These are phyloP conservation scores for Macrocybe gigantea DNA, from an alignment of 768 basidiomycete species.

Conservation along the genomic window DNA sequence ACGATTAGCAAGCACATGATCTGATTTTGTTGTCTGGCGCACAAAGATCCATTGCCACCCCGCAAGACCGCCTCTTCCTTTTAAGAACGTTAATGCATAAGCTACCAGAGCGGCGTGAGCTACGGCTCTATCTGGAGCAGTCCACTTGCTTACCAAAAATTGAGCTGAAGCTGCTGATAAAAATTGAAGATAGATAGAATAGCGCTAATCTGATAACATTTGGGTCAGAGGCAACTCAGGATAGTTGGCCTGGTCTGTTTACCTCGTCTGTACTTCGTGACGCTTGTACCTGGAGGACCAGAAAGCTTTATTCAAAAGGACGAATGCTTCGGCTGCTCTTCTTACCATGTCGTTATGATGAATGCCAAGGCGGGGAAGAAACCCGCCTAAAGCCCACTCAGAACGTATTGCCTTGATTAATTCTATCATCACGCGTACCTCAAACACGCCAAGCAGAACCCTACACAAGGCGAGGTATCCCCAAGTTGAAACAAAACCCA, in stretches of 20 bases:
- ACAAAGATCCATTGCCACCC: slow-evolving; percentile 55
- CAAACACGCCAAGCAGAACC: slow-evolving; percentile 35
- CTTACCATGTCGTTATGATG: slow-evolving; percentile 44
- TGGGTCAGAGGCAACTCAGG: neutral
- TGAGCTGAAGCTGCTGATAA: slow-evolving; percentile 42
- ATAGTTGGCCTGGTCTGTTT: slow-evolving; percentile 5
- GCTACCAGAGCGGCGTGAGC: slow-evolving; percentile 11
- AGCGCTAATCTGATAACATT: slow-evolving; percentile 31
- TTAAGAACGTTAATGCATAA: slow-evolving; percentile 34
- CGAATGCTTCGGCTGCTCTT: neutral
- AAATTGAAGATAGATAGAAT: slow-evolving; percentile 39
- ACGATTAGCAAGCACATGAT: neutral
- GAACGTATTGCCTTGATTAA: neutral
- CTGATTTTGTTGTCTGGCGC: slow-evolving; percentile 9
- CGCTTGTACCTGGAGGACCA: slow-evolving; percentile 37
- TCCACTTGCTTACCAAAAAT: slow-evolving; percentile 19
- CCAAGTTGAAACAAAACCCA: slow-evolving; percentile 44
- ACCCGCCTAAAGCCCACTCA: slow-evolving; percentile 28
- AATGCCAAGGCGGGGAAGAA: slow-evolving; percentile 46
- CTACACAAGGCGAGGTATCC: slow-evolving; percentile 31
- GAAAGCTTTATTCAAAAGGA: neutral
- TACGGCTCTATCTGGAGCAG: too few species aligned
- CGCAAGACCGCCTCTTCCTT: slow-evolving; percentile 32
- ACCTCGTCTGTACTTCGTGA: slow-evolving; percentile 48
- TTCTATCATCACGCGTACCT: slow-evolving; percentile 21